phyloP scores from a whole-genome alignment of 2,329 filamentous ascomycete species.

The Pyricularia sp. region DNA sequence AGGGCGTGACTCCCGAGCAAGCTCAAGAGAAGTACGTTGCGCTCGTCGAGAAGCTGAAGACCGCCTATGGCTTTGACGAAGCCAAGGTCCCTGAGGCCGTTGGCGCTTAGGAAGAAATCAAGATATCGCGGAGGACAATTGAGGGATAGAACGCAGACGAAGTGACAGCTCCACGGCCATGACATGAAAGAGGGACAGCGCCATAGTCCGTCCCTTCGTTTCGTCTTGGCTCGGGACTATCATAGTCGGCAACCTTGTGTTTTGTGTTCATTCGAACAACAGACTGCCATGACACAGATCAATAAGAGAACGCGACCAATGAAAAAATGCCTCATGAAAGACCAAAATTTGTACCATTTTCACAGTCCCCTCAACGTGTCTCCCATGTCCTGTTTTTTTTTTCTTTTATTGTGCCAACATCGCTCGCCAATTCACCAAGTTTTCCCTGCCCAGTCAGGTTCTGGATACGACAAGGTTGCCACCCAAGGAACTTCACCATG shows the following conservation, averaged over 20 bases:
- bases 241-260: not conserved
- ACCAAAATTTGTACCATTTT: not conserved
- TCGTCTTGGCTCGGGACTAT: not conserved
- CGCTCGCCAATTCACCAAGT: conserved; percentile 21
- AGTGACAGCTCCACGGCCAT: not conserved
- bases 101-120: conserved; percentile 9
- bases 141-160: not conserved
- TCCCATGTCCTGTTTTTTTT: not conserved
- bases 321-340: not conserved
- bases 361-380: not conserved
- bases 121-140: not conserved
- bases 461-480: conserved; percentile 46
- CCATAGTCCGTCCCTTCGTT: not conserved
- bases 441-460: conserved; percentile 51
- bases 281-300: not conserved
- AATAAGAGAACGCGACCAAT: not conserved
- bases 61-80: conserved; percentile 56
- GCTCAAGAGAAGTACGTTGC: conserved; percentile 72
- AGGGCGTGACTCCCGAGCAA: conserved; percentile 49
- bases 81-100: conserved; percentile 55
- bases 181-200: not conserved
- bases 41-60: conserved; percentile 63
- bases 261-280: not conserved
- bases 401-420: not conserved
- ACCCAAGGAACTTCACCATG: conserved; percentile 67